Evolutionary conservation across 179 eudicot genomes (phyloP).

Genomic region (Camellia oleifera): DNA sequence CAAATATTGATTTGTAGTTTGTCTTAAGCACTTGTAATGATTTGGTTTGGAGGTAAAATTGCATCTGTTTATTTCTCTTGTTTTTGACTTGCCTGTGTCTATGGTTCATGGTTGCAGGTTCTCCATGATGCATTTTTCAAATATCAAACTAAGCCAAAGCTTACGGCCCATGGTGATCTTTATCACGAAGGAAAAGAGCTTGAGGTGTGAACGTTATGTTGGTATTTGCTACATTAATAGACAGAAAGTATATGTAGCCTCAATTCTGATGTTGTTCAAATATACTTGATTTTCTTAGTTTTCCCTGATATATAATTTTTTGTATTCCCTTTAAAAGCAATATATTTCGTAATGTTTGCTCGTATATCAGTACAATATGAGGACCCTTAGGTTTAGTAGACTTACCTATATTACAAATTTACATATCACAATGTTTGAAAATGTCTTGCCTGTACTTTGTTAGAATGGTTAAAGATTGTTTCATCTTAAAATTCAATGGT

Average conservation of each 20-base stretch:
- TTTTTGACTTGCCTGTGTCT: neutral
- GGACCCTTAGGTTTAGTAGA: neutral
- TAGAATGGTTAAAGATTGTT: too few species aligned
- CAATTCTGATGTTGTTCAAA: neutral
- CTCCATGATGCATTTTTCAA: constrained; percentile 98
- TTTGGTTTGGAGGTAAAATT: neutral
- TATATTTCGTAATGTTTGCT: neutral
- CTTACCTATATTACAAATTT: too few species aligned
- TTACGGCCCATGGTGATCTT: constrained; percentile 83
- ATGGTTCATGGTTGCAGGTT: constrained; percentile 47
- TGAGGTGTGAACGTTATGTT: constrained; percentile 50
- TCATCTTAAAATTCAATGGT: too few species aligned
- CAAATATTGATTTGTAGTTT: neutral
- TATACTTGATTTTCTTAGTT: neutral
- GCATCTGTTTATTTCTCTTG: neutral
- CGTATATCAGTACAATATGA: neutral
- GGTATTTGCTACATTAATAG: neutral
- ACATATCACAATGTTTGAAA: too few species aligned
- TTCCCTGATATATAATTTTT: too few species aligned
- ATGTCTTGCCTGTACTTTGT: too few species aligned
- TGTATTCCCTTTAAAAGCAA: too few species aligned
- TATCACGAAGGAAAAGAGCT: constrained; percentile 98
- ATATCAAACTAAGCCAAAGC: constrained; percentile 95
- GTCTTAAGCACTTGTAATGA: neutral
- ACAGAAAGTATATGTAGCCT: neutral